Percentiles rank a stretch among this genome's conserved stretches.
Evolutionary conservation across 371 early-diverging fungal species (phyloP).

Genomic region (Mucor irregularis): DNA sequence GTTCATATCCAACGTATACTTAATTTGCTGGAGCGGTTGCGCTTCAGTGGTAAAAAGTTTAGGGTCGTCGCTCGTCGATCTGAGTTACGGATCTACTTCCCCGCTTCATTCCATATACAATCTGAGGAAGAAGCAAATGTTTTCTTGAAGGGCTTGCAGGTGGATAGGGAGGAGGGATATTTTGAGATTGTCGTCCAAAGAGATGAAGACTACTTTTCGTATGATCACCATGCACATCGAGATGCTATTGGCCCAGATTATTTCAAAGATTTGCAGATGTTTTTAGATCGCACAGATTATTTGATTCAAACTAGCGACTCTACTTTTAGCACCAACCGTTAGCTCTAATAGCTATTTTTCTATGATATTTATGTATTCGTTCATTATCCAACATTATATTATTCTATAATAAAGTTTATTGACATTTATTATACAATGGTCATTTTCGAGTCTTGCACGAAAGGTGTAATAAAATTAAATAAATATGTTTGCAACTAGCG

Average conservation of each 20-base stretch:
- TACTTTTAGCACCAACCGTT: conserved; percentile 12
- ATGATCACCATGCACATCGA: conserved; percentile 11
- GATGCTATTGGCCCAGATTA: background rate
- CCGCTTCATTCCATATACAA: background rate
- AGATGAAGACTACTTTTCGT: conserved; percentile 1
- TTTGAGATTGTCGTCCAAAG: conserved; percentile 2
- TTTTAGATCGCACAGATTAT: conserved; percentile 48
- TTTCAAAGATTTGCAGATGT: conserved; percentile 44
- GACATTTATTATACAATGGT: too few species aligned
- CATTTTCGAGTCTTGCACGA: too few species aligned
- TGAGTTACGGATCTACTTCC: conserved; percentile 26
- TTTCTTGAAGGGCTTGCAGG: background rate
- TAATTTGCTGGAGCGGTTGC: conserved; percentile 8
- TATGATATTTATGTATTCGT: too few species aligned
- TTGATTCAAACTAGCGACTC: conserved; percentile 36
- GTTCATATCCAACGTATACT: conserved; percentile 18
- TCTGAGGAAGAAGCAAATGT: conserved; percentile 10
- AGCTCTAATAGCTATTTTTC: too few species aligned
- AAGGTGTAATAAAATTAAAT: too few species aligned
- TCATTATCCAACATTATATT: too few species aligned
- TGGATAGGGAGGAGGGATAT: background rate
- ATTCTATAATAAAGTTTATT: too few species aligned
- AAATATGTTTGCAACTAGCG: too few species aligned
- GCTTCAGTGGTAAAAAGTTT: conserved; percentile 5
- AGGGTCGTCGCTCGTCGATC: conserved; percentile 8